A percentile compares a stretch with the other conserved stretches of the same genome.
These are phyloP conservation scores for Talaromyces nanjingensis DNA, from an alignment of 495 filamentous ascomycete species.

Conservation along the genomic window DNA sequence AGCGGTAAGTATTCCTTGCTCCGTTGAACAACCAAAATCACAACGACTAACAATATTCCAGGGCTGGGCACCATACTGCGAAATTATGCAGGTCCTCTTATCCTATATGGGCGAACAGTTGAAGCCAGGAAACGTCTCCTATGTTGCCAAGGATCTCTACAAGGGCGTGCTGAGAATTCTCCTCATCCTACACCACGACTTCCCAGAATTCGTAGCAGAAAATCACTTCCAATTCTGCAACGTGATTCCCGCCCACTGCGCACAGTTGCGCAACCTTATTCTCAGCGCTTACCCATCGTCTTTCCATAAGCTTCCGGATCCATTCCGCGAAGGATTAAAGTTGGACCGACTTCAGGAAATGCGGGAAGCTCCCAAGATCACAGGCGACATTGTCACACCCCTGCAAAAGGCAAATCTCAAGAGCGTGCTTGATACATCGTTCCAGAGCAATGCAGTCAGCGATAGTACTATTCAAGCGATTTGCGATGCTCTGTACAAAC, in stretches of 20 bases:
- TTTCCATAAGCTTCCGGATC: slow-evolving; percentile 71
- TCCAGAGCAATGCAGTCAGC: slow-evolving; percentile 50
- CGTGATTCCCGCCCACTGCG: slow-evolving; percentile 75
- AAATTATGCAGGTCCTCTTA: slow-evolving; percentile 68
- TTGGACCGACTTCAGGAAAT: slow-evolving; percentile 75
- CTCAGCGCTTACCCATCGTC: slow-evolving; percentile 75
- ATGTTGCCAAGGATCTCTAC: slow-evolving; percentile 74
- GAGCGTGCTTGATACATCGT: slow-evolving; percentile 56
- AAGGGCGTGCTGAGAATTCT: slow-evolving; percentile 75
- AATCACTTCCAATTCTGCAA: slow-evolving; percentile 82
- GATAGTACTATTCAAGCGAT: slow-evolving; percentile 67
- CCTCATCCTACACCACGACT: slow-evolving; percentile 85
- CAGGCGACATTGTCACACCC: slow-evolving; percentile 52
- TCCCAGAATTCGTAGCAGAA: slow-evolving; percentile 83
- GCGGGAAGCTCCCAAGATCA: slow-evolving; percentile 54
- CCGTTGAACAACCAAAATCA: slow-evolving; percentile 3
- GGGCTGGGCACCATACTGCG: slow-evolving; percentile 71
- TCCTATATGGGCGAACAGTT: slow-evolving; percentile 72
- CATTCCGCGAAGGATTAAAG: slow-evolving; percentile 71
- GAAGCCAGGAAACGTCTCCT: slow-evolving; percentile 62
- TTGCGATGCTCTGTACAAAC: slow-evolving; percentile 55
- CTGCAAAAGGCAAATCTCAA: slow-evolving; percentile 59
- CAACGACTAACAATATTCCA: slow-evolving; percentile 15
- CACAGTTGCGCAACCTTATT: slow-evolving; percentile 84
- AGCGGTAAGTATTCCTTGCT: slow-evolving; percentile 19